Evolutionary conservation across 441 rosid genomes (phyloP), one percentile per base, ranked within the genome.

Genomic region (Euphorbia schlechtendalii): DNA sequence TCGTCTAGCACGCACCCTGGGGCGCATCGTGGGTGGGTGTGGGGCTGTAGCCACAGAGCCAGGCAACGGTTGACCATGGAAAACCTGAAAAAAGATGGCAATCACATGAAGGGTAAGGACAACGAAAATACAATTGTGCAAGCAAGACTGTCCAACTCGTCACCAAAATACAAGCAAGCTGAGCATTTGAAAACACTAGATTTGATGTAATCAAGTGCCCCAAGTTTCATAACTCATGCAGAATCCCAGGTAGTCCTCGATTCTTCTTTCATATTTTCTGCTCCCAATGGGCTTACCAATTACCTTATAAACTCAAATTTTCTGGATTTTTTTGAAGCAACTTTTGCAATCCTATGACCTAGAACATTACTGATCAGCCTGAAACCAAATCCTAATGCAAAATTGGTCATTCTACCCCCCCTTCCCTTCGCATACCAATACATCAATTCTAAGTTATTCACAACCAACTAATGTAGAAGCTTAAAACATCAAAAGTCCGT

Each of bases 1-100:
- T 80, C 97, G 84, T 76, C 99, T 85, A 81, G 99, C 99, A 64
- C 99, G 85, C 52, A 89, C 95, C 82, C 97, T 83, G 17, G 99
- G 98, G 2, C 98, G 99, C 83, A 94, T 84, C 63, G 88, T 65
- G 3, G 99, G 92, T 61, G 96, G 90, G 77, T 94, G 98, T 45
- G 96, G 96, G 34, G 85, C 90, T 7, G 88, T 67, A 66, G 96
- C 82, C 61, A 80, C 75, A 65, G 92, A 79, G 73, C 83, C 76
- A 45, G 87, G 77, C 87, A 86, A 71, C 8, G 96, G 90, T 77
- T 88, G 98, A 11, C 96, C 97, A 56, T 88, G 98, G 74, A 84
- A 91, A 57, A 89, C 91, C 99, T 94, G 78, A 17, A 78, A 74
- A 69, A 43, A 63, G 67, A 65, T 61, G 51, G n/a, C n/a, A n/a